A percentile compares a stretch with the other conserved stretches of the same genome.
Conservation (phyloP, 805 yeast species). For the Starmerella vitae region DNA sequence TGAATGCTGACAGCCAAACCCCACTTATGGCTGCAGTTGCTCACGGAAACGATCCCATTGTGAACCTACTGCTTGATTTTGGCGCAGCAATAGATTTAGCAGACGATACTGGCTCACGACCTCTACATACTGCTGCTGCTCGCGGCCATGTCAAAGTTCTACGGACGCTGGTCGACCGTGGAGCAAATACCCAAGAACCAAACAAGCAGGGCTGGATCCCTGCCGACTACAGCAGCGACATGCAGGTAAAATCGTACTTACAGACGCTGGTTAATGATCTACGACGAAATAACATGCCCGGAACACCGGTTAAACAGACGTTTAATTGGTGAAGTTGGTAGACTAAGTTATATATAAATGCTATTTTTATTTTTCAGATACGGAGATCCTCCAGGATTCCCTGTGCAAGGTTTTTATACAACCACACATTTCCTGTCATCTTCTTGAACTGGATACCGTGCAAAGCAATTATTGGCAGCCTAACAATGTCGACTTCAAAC, state of each 20-base stretch:
- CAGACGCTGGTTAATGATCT: constrained; percentile 20
- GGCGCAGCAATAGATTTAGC: constrained; percentile 65
- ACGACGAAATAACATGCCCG: constrained; percentile 12
- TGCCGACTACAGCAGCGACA: constrained; percentile 43
- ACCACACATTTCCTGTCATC: constrained; percentile 87
- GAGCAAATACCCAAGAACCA: constrained; percentile 35
- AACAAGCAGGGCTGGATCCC: constrained; percentile 58
- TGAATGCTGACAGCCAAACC: constrained; percentile 35
- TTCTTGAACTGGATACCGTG: constrained; percentile 94
- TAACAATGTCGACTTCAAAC: constrained; percentile 83
- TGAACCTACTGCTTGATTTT: constrained; percentile 49
- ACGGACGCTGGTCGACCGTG: constrained; percentile 37
- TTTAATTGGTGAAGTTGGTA: constrained; percentile 8
- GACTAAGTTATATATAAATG: background rate
- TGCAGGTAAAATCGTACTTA: constrained; percentile 36
- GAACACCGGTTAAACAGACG: constrained; percentile 12
- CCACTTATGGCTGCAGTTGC: constrained; percentile 53
- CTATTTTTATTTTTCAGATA: too few species aligned
- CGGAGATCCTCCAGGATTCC: constrained; percentile 63
- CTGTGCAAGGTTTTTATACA: constrained; percentile 80
- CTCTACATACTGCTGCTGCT: constrained; percentile 71
- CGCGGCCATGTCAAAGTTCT: constrained; percentile 49
- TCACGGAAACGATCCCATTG: constrained; percentile 47
- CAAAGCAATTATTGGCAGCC: constrained; percentile 77
- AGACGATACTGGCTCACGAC: constrained; percentile 66